These are phyloP conservation scores for Pythium phragmiticola DNA, from an alignment of 352 stramenopile species.

Conservation along the genomic window DNA sequence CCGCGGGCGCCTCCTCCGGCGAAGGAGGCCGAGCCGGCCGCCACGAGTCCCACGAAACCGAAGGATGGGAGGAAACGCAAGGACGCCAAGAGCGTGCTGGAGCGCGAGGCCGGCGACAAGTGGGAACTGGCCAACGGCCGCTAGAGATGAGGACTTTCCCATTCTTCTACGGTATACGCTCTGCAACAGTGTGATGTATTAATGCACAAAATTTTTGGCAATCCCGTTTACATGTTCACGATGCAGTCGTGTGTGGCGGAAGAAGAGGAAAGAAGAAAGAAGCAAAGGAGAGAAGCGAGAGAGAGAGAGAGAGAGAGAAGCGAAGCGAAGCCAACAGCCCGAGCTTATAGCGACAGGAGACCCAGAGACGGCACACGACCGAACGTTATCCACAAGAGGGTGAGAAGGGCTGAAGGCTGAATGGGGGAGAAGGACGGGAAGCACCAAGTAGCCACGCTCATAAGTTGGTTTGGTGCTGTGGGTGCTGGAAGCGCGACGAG, in stretches of 20 bases:
- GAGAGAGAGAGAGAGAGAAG: not conserved
- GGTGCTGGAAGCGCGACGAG: conserved; percentile 18
- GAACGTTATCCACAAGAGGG: not conserved
- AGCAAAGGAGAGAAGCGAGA: conserved; percentile 1
- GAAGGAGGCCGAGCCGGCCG: conserved; percentile 27
- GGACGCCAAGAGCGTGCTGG: conserved; percentile 26
- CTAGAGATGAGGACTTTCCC: no score
- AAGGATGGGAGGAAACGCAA: conserved; percentile 6
- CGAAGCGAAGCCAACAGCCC: not conserved
- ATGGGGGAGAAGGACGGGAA: not conserved
- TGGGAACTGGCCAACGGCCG: conserved; percentile 53
- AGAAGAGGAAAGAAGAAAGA: conserved; percentile 10
- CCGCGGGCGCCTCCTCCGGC: conserved; percentile 17
- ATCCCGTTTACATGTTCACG: conserved; percentile 32
- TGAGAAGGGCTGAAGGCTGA: not conserved
- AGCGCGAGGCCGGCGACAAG: conserved; percentile 31
- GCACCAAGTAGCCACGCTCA: conserved; percentile 14
- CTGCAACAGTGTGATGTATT: conserved; percentile 13
- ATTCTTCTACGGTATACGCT: no score
- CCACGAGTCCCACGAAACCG: conserved; percentile 14
- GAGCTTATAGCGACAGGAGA: not conserved
- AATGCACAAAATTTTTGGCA: conserved; percentile 31
- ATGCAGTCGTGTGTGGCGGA: conserved; percentile 8
- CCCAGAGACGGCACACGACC: not conserved
- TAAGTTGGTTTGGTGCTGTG: conserved; percentile 40